A percentile compares a stretch with the other conserved stretches of the same genome.
Evolutionary conservation across 1,139 yeast genomes (phyloP).

Genomic region (Geotrichum carabidarum): DNA sequence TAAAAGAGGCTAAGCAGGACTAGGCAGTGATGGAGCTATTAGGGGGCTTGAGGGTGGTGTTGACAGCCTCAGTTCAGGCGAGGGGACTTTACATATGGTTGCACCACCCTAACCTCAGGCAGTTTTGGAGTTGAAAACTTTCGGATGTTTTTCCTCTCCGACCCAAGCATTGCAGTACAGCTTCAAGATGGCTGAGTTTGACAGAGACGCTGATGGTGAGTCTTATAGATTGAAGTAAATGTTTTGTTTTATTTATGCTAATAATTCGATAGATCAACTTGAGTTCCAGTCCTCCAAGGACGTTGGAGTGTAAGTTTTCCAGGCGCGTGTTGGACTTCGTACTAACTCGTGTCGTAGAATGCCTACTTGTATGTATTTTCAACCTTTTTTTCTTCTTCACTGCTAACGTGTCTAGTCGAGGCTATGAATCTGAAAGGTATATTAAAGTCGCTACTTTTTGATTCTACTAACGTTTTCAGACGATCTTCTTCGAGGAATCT

Average conservation of each 20-base stretch:
- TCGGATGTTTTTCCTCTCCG: not conserved
- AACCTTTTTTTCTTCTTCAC: not conserved
- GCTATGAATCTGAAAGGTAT: slow-evolving; percentile 22
- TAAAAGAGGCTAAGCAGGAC: too few species aligned
- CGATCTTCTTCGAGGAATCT: slow-evolving; percentile 49
- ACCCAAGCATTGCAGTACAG: not conserved
- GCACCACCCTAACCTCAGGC: too few species aligned
- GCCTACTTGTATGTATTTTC: slow-evolving; percentile 11
- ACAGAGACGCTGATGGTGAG: slow-evolving; percentile 22
- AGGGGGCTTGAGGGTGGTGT: too few species aligned
- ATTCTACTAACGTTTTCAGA: slow-evolving; percentile 10
- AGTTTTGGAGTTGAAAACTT: not conserved
- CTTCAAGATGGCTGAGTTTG: slow-evolving; percentile 16
- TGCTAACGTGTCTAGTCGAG: slow-evolving; percentile 16
- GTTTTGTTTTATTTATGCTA: not conserved
- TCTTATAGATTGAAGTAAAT: not conserved
- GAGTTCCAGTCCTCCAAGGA: slow-evolving; percentile 21
- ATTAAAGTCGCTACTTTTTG: not conserved
- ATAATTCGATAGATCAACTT: slow-evolving; percentile 17
- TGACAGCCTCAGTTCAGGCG: too few species aligned
- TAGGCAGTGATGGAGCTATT: too few species aligned
- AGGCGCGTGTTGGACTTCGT: slow-evolving; percentile 12
- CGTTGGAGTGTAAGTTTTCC: slow-evolving; percentile 20
- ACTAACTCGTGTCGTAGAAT: slow-evolving; percentile 19
- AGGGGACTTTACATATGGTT: too few species aligned